A percentile compares a stretch with the other conserved stretches of the same genome.
Evolutionary conservation across 1,284 basidiomycete genomes (phyloP).

Genomic region (Ganoderma multipileum): DNA sequence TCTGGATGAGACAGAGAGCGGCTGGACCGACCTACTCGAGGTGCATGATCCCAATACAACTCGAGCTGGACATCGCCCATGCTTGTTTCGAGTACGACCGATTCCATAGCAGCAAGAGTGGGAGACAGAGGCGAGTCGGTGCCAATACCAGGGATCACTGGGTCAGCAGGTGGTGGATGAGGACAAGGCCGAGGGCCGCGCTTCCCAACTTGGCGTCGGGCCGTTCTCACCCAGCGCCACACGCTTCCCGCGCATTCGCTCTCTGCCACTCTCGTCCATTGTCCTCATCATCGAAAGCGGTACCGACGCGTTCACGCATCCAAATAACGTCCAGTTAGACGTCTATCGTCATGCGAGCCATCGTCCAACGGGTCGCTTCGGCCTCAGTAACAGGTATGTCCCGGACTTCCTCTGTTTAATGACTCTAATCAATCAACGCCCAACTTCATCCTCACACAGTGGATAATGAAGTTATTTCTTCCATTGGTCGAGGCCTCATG

Average conservation of each 20-base stretch:
- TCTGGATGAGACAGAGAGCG: conserved; percentile 12
- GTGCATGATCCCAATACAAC: conserved; percentile 91
- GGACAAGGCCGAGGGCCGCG: conserved; percentile 12
- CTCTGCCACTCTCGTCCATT: neutral
- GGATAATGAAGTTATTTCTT: conserved; percentile 74
- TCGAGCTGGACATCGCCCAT: conserved; percentile 90
- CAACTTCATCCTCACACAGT: conserved; percentile 49
- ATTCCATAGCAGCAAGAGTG: conserved; percentile 45
- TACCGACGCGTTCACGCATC: conserved; percentile 2
- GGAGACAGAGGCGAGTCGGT: conserved; percentile 10
- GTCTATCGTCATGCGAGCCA: conserved; percentile 68
- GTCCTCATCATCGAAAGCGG: conserved; percentile 15
- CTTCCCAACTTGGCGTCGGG: conserved; percentile 12
- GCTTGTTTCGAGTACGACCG: conserved; percentile 85
- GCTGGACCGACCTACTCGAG: conserved; percentile 61
- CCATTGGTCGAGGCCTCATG: conserved; percentile 84
- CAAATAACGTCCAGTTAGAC: neutral
- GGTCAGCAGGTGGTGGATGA: conserved; percentile 24
- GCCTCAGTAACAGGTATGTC: conserved; percentile 75
- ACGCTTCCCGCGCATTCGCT: conserved; percentile 3
- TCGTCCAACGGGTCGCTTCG: conserved; percentile 77
- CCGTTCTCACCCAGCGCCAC: conserved; percentile 13
- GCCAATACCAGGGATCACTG: conserved; percentile 27
- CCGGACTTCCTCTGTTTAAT: neutral
- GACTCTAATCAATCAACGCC: conserved; percentile 2